Conservation (phyloP, 768 basidiomycete species). For the Suillus luteus region DNA sequence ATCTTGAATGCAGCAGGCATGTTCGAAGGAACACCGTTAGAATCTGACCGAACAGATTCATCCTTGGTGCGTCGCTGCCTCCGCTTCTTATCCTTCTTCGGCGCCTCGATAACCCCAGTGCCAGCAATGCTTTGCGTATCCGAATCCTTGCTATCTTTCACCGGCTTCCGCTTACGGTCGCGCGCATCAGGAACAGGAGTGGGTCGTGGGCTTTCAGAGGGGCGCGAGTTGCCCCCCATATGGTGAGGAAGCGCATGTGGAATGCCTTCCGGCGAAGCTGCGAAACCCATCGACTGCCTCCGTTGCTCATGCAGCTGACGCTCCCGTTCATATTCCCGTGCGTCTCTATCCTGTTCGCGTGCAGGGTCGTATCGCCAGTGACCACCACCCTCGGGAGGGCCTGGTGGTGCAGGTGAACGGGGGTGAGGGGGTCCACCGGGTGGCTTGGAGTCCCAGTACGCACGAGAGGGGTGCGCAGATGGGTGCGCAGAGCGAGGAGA, state of each 20-base stretch:
- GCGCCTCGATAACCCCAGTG: conserved; percentile 36
- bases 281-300: conserved; percentile 40
- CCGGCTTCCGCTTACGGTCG: conserved; percentile 44
- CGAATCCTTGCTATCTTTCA: conserved; percentile 51
- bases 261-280: conserved; percentile 48
- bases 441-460: conserved; percentile 68
- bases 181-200: conserved; percentile 46
- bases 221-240: conserved; percentile 38
- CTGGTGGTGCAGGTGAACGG: conserved; percentile 35
- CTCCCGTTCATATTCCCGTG: conserved; percentile 42
- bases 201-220: conserved; percentile 64
- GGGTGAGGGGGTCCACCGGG: conserved; percentile 32
- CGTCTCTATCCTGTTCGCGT: conserved; percentile 53
- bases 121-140: conserved; percentile 36
- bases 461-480: conserved; percentile 30
- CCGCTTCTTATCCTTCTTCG: conserved; percentile 62
- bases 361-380: conserved; percentile 64
- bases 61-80: conserved; percentile 48
- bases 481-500: conserved; percentile 62
- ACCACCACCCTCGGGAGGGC: conserved; percentile 44
- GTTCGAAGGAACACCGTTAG: conserved; percentile 31
- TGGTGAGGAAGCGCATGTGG: conserved; percentile 32
- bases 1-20: conserved; percentile 36
- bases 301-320: conserved; percentile 37
- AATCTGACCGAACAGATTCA: conserved; percentile 34